Evolutionary conservation across 1,284 basidiomycete genomes (phyloP), one percentile per base, ranked within the genome.

Genomic region (Apiotrichum porosum): DNA sequence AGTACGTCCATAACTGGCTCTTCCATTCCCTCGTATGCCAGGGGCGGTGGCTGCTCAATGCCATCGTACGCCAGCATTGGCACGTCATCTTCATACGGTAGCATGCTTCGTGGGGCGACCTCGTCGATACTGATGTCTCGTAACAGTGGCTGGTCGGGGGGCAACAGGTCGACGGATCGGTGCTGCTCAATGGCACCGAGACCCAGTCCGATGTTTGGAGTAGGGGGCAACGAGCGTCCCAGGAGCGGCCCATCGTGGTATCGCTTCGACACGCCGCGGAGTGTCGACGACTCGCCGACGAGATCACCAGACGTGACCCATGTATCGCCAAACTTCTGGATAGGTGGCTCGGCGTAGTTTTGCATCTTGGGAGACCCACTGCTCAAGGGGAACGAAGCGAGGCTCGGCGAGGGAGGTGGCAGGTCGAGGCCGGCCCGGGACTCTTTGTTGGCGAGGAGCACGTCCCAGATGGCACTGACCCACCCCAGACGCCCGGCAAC

Each of bases 391-490:
- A n/a, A n/a, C n/a, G 42, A 30, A 6, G n/a, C 34, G 17, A 36
- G 24, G 13, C 34, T 42, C 3, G 63, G 63, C 0, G 58, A 61
- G 6, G 62, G 62, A 9, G 66, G 58, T 5, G 63, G 61, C 6
- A 62, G 44, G 46, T 36, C 4, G 44, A 51, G 28, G n/a, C 17
- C 10, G 41, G 9, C 50, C 40, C 40, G n/a, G 18, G 50, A 44
- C 8, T 61, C 45, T 44, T 69, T 66, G 42, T 57, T 59, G 9
- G 61, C 64, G 1, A 64, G 52, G 1, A 68, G 49, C 12, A 65
- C 64, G 35, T 68, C 65, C 69, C 69, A 68, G 23, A 72, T 65
- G 0, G 69, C 63, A 40, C 62, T 65, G 44, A 68, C 58, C 69
- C 69, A 72, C 9, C 62, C 63, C 9, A 68, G 42, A 15, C 67